Percentiles rank a stretch among this genome's conserved stretches.
These are phyloP conservation scores for Melanomma pulvis-pyrius DNA, from an alignment of 495 filamentous ascomycete genomes.

Conservation along the genomic window DNA sequence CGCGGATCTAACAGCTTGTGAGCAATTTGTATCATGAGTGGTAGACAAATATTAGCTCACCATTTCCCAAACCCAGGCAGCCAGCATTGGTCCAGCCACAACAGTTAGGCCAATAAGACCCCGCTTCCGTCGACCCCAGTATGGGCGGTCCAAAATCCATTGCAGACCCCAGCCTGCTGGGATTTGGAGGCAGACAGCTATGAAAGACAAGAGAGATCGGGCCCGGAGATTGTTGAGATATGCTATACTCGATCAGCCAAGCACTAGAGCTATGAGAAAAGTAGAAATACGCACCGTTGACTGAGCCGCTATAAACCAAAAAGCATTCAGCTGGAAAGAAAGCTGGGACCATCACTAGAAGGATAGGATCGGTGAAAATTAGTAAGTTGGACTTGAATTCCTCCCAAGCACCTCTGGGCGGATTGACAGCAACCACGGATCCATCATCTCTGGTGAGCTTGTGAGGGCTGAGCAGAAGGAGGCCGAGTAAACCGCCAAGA, in stretches of 20 bases:
- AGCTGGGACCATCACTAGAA: slow-evolving; percentile 26
- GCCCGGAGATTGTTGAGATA: slow-evolving; percentile 23
- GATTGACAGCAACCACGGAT: slow-evolving; percentile 14
- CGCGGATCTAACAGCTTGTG: slow-evolving; percentile 7
- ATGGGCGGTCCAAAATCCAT: slow-evolving; percentile 24
- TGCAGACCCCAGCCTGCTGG: slow-evolving; percentile 23
- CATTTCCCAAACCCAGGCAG: slow-evolving; percentile 24
- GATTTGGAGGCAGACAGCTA: slow-evolving; percentile 21
- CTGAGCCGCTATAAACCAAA: slow-evolving; percentile 28
- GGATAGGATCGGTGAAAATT: slow-evolving; percentile 15
- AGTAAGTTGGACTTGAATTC: slow-evolving; percentile 24
- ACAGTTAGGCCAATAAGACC: slow-evolving; percentile 16
- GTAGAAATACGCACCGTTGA: slow-evolving; percentile 6
- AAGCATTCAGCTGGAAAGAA: slow-evolving; percentile 28
- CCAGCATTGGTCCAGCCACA: slow-evolving; percentile 8
- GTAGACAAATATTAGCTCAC: not conserved
- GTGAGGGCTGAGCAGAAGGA: slow-evolving; percentile 22
- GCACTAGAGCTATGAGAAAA: not conserved
- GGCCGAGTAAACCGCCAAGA: slow-evolving; percentile 6
- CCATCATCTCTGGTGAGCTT: slow-evolving; percentile 24
- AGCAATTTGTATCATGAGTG: not conserved
- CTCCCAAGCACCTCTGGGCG: slow-evolving; percentile 4
- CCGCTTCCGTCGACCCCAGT: slow-evolving; percentile 19
- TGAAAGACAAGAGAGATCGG: slow-evolving; percentile 20
- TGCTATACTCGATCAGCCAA: not conserved